Percentiles rank a stretch among this genome's conserved stretches.
Conservation (phyloP, 352 stramenopile genomes). For the Pythium dissotocum region DNA sequence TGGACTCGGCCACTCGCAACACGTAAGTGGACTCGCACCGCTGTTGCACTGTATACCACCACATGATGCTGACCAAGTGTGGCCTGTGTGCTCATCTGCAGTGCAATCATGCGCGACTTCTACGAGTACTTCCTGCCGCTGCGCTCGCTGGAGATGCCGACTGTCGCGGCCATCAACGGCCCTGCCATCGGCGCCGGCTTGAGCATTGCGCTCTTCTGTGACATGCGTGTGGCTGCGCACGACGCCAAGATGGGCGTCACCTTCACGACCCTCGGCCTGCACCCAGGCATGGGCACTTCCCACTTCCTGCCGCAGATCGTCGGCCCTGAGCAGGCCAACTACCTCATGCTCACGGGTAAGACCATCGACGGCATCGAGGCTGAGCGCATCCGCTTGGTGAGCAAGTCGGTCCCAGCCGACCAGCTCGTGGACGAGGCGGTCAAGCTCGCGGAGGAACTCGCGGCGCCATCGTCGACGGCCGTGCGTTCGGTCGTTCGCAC, state of each 20-base stretch:
- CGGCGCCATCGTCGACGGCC: conserved; percentile 59
- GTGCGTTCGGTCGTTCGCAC: conserved; percentile 65
- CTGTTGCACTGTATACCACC: background rate
- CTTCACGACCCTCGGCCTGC: conserved; percentile 85
- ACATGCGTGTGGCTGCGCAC: conserved; percentile 67
- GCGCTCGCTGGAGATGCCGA: conserved; percentile 71
- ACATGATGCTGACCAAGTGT: background rate
- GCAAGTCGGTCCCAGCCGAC: conserved; percentile 48
- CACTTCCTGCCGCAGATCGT: conserved; percentile 80
- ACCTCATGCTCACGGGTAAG: conserved; percentile 79
- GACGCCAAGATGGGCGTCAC: conserved; percentile 86
- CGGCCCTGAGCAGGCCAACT: conserved; percentile 56
- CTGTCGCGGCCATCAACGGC: conserved; percentile 86
- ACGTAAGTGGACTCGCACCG: conserved; percentile 29
- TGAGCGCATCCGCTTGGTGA: conserved; percentile 47
- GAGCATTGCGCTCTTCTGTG: conserved; percentile 84
- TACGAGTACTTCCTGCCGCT: conserved; percentile 80
- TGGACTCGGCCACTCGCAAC: conserved; percentile 79
- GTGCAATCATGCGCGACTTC: conserved; percentile 82
- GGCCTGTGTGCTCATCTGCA: conserved; percentile 5
- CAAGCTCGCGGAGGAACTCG: conserved; percentile 62
- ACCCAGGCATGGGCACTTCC: conserved; percentile 83
- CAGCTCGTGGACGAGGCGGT: conserved; percentile 54
- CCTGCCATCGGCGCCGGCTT: conserved; percentile 71
- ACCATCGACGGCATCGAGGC: conserved; percentile 66